Conservation (phyloP, 345 rosid species). For the thale cress (Arabidopsis thaliana) region TAIR10.1 NC_003070.9:7017501-7018000, state of each 20-base stretch:
- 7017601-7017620: slow-evolving; percentile 97
- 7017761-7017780: background rate
- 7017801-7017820: slow-evolving; percentile 43
- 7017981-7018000: background rate
- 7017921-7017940: background rate
- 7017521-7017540: background rate
- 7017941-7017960: background rate
- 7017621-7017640: slow-evolving; percentile 94
- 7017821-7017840: slow-evolving; percentile 99
- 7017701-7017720: background rate
- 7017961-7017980: background rate
- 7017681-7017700: slow-evolving; percentile 92
- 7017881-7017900: slow-evolving; percentile 42
- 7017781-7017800: background rate
- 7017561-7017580: background rate
- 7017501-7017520: slow-evolving; percentile 15
- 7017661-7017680: slow-evolving; percentile 98
- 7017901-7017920: background rate
- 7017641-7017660: slow-evolving; percentile 95
- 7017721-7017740: background rate
- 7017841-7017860: slow-evolving; percentile 91
- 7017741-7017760: slow-evolving; percentile 1
- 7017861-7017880: slow-evolving; percentile 96
- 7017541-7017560: background rate
- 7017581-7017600: slow-evolving; percentile 67